Conservation (phyloP, 192 early-diverging fungal species). For the Powellomyces hirtus region DNA sequence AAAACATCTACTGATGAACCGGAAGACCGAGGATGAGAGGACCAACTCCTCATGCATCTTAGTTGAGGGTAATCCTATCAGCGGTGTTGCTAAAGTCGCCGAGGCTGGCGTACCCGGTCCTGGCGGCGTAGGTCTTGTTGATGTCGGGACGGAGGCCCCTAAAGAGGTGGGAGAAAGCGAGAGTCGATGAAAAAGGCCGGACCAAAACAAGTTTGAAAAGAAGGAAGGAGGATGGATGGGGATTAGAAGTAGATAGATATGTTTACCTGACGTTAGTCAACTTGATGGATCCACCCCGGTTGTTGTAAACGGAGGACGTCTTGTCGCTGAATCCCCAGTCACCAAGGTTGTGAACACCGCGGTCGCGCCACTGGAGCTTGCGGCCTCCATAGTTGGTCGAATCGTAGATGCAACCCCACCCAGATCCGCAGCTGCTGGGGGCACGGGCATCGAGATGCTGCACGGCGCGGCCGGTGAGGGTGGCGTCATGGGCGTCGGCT, state of each 20-base stretch:
- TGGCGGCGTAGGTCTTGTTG: neutral
- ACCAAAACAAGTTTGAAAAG: neutral
- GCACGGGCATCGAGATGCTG: neutral
- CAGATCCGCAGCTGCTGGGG: neutral
- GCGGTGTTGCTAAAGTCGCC: conserved; percentile 7
- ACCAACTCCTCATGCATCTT: too few relatives aligned
- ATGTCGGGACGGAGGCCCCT: neutral
- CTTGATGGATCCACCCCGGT: neutral
- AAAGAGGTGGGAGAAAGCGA: neutral
- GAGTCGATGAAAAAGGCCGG: neutral
- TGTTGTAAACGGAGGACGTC: conserved; percentile 5
- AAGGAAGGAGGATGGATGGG: too few relatives aligned
- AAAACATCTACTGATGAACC: too few relatives aligned
- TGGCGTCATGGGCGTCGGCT: neutral
- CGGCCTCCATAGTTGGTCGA: neutral
- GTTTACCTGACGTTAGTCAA: neutral
- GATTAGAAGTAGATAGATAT: too few relatives aligned
- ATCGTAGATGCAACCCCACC: conserved; percentile 5
- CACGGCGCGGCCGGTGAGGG: neutral
- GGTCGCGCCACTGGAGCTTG: neutral
- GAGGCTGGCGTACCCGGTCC: neutral
- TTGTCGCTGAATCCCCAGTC: conserved; percentile 8
- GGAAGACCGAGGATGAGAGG: too few relatives aligned
- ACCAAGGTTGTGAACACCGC: neutral
- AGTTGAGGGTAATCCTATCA: neutral